Evolutionary conservation across 164 flowering plant species (phyloP), one percentile per base, ranked within the genome.

Genomic region (Macadamia integrifolia): DNA sequence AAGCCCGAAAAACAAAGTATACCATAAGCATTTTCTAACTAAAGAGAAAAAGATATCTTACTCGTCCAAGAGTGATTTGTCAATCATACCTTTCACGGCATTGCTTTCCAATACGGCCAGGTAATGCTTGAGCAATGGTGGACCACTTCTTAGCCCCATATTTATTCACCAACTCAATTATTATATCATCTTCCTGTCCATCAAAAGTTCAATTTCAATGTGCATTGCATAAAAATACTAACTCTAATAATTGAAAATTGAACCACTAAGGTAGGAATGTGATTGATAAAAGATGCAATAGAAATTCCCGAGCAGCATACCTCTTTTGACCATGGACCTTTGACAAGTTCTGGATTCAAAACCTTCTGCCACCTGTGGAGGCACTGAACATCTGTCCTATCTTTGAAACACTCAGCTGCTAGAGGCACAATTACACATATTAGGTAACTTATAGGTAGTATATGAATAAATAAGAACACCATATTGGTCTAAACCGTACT

Each of bases 311-410:
- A 28, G 43, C 44, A 18, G 12, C 46, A 59, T 52, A 83, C 88
- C 85, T 85, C 86, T 67, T 81, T 81, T 46, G 83, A 74, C 88
- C 88, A 84, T 61, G 84, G 80, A 10, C 86, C 86, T 75, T 83
- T 83, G 55, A 83, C 77, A 66, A 85, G 85, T 58, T 80, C 81
- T 52, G 86, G 88, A 74, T 85, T 74, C 52, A 85, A 71, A 40
- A 84, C 88, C 73, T 84, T 84, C 75, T 84, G 86, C 88, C 86
- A 83, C 65, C 85, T 64, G 55, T 83, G 86, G 53, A 83, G 71
- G 78, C 88, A 85, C 56, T 85, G 88, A 13, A 81, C 85, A 69
- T 83, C 86, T 1, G 80, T 80, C 69, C 88, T 76, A 56, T 80
- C 80, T 74, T 79, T 79, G 69, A 87, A 85, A 69, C 83, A 83